Base-by-base conservation (phyloP, 2,329 filamentous ascomycete species). In the Scedosporium apiospermum region DNA sequence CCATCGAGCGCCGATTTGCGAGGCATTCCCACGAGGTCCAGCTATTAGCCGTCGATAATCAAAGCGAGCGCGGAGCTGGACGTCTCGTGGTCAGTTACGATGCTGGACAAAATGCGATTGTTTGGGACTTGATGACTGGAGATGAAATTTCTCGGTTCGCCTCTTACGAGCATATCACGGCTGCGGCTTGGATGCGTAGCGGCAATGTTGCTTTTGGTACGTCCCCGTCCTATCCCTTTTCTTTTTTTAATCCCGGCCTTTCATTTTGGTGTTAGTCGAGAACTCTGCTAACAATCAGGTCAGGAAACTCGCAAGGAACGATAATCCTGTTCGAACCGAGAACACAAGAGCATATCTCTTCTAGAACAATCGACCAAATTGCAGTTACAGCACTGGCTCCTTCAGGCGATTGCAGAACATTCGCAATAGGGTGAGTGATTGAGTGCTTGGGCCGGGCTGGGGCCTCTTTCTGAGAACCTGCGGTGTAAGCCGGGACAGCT, bases 201-300 rank as follows among this genome's bases (percentile, higher is more conserved):
- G 95, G 95, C 62, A 96, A 96, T 76, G 88, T 99, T 67, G 93
- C 91, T 44, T 98, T 98, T 79, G 95, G 93, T 97, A 81, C 74
- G 87, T 70, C 62, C 57, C 30, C 14, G 30, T 46, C 21, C n/a
- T 55, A 34, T 38, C 38, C 64, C 49, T 6, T 42, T 42, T 58
- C n/a, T 27, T 26, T 63, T 23, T 62, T 66, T 61, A 65, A 63
- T 66, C 63, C 67, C 62, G 7, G 44, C 14, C 12, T 49, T 49
- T 21, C 30, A 34, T 38, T 14, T 38, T 38, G 34, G 34, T 38
- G 34, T 38, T 38, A 38, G 44, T 18, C 44, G 14, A 42, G 42
- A 27, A 18, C 46, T 63, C 26, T 57, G 60, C 67, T 69, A 67
- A 68, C 69, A 69, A 59, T 58, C 49, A 5, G 49, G 57, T 12